Percentiles rank a stretch among this genome's conserved stretches.
Evolutionary conservation across 306 rosid genomes (phyloP).

Genomic region (Morella rubra): DNA sequence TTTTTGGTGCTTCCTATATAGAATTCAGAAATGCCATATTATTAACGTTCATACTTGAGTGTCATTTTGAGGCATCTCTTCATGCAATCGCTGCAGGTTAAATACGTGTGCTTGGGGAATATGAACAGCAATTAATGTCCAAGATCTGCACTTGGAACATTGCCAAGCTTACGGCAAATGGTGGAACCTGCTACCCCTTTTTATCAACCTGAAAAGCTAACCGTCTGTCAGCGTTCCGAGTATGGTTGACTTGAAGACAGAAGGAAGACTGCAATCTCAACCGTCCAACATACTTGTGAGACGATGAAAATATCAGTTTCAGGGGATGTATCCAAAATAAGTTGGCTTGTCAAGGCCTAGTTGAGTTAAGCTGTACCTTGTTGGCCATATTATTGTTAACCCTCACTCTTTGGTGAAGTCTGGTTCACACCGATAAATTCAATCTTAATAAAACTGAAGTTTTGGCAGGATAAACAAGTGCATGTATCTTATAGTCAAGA

Average conservation of each 20-base stretch:
- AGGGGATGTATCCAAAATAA: conserved; percentile 22
- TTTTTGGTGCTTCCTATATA: too few species aligned
- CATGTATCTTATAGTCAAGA: too few species aligned
- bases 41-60: too few species aligned
- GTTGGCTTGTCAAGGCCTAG: conserved; percentile 7
- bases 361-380: background rate
- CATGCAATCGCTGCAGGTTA: conserved; percentile 48
- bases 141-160: conserved; percentile 12
- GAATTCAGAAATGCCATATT: too few species aligned
- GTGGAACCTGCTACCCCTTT: conserved; percentile 4
- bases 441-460: too few species aligned
- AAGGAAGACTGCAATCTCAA: conserved; percentile 18
- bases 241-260: background rate
- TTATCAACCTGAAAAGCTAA: background rate
- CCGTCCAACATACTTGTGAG: conserved; percentile 16
- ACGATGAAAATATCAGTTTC: conserved; percentile 4
- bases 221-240: background rate
- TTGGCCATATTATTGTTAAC: background rate
- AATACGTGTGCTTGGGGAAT: conserved; percentile 90
- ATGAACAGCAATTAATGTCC: conserved; percentile 58
- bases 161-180: conserved; percentile 18
- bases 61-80: background rate
- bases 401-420: too few species aligned
- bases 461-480: too few species aligned
- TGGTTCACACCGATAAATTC: too few species aligned